A percentile compares a stretch with the other conserved stretches of the same genome.
Conservation (phyloP, 441 rosid species). For the Populus hybrid region DNA sequence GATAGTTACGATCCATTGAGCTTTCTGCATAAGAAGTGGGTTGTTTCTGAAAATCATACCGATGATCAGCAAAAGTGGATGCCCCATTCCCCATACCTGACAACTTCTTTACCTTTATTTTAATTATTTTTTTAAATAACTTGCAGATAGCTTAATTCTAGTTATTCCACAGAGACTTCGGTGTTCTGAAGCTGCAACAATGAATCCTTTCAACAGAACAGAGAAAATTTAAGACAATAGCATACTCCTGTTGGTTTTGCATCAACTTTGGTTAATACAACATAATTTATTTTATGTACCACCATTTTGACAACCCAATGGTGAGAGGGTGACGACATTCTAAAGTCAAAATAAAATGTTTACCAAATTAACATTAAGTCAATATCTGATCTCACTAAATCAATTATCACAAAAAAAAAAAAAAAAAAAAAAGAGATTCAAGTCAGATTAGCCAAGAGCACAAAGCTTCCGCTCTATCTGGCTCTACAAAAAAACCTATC, state of each 20-base stretch:
- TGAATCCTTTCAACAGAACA: background rate
- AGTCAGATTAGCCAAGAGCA: background rate
- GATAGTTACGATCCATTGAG: constrained; percentile 28
- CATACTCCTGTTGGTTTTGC: background rate
- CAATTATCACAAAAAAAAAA: background rate
- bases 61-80: background rate
- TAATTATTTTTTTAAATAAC: too few species aligned
- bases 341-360: background rate
- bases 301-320: background rate
- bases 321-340: background rate
- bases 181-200: background rate
- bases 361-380: background rate
- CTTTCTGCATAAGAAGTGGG: constrained; percentile 28
- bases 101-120: background rate
- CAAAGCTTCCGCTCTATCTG: background rate
- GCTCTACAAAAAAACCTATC: background rate
- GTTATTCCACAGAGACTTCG: background rate
- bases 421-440: background rate
- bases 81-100: constrained; percentile 7
- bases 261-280: background rate
- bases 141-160: background rate
- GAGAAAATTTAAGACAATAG: background rate
- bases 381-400: background rate
- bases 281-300: background rate
- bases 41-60: background rate